Evolutionary conservation across 352 stramenopile genomes (phyloP), one percentile per base, ranked within the genome.

Genomic region (Globisporangium spiculum): DNA sequence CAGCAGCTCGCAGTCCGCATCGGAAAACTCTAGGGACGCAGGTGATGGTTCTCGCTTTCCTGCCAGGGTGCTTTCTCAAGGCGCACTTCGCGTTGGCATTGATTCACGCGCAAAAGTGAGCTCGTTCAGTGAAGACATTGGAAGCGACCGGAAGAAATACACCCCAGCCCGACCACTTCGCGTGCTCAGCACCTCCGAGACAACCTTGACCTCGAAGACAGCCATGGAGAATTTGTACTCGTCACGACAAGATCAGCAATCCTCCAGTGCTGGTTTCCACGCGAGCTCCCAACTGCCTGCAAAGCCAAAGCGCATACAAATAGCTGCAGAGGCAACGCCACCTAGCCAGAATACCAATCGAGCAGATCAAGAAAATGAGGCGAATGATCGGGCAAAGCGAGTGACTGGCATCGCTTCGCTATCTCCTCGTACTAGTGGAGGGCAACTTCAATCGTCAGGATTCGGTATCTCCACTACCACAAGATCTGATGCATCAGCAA

Each of bases 261-360:
- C 74, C 2, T 77, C 50, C 6, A 30, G 38, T 38, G 68, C 74
- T 24, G 66, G 65, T 26, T 81, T 76, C 50, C 75, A 86, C 52
- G 75, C 70, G 16, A 83, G 72, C 32, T 36, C 60, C 6, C 73
- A 78, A 26, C 62, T 63, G 0, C 63, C 44, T 5, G 18, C 27
- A 16, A 83, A 77, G 61, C 73, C 74, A 20, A 77, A 83, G 60
- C 78, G 78, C 58, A 63, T 86, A 41, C 78, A 86, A 60, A 66
- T 67, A 60, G 34, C 63, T 63, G 55, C 59, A 9, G 75, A 81
- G 52, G 12, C 50, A 18, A 61, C 73, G 41, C 44, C 56, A 18
- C 61, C 70, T 32, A 61, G 65, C 7, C 50, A 38, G 22, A 14
- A 12, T 10, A 53, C 7, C 5, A 64, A 9, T 26, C 56, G 57